Evolutionary conservation across 2,329 filamentous ascomycete species (phyloP), one percentile per base, ranked within the genome.

Genomic region (Pseudocercospora pini-densiflorae): DNA sequence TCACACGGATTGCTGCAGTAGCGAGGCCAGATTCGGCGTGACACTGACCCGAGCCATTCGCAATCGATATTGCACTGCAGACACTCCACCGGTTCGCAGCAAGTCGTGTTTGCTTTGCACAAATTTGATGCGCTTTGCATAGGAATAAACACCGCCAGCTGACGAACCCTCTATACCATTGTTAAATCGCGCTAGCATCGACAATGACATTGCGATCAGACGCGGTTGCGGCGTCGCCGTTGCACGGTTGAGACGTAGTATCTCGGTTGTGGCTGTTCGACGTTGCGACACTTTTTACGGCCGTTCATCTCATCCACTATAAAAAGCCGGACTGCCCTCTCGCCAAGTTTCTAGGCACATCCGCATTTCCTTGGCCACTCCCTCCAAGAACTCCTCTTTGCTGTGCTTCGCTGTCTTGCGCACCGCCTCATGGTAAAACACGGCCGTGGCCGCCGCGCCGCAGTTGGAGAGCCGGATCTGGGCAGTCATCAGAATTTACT

Each of bases 381-480:
- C 51, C 49, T 27, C 23, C 49, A 53, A 53, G 54, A 33, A 29
- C 14, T 58, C 54, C 54, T 40, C 54, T 58, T 62, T 40, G 60
- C 64, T 45, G 59, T 63, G 45, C 54, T 58, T 62, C 54, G 60
- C 64, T 45, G 59, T 63, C 55, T 60, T 61, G 60, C 60, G 40
- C 64, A 29, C 31, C 55, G 55, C 55, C 55, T 36, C 54, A 53
- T 53, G 19, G 43, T 23, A 33, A 47, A 23, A 47, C 43, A 47
- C 43, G 43, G 51, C 21, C 55, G 21, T 33, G 55, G 45, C 59
- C 59, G 66, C 66, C 66, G 60, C 63, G 66, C 66, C 66, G 66
- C 66, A 68, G 31, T 63, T 68, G 66, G 66, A 68, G 63, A 68
- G 63, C 66, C 66, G 66, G 45, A 60, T 55, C 66, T 65, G 63